Evolutionary conservation across 2,329 filamentous ascomycete genomes (phyloP).

Genomic region (Aspergillus neotritici): DNA sequence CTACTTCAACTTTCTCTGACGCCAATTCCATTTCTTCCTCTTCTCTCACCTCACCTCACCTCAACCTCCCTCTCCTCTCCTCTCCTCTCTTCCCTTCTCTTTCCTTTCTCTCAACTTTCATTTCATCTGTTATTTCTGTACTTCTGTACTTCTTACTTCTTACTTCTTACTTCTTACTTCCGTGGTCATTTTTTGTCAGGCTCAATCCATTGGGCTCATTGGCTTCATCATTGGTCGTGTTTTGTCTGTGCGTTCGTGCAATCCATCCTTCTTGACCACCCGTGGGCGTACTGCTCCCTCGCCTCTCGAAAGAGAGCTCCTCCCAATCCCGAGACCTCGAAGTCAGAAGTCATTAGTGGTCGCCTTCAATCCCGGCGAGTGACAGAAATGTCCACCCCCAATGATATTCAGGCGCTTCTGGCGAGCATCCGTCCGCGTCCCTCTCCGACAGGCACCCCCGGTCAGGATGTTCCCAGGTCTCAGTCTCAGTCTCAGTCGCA

Average conservation of each 20-base stretch:
- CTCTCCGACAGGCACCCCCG: constrained; percentile 27
- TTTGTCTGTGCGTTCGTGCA: constrained; percentile 12
- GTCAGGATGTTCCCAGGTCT: constrained; percentile 24
- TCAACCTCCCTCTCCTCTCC: constrained; percentile 12
- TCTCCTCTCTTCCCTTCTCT: constrained; percentile 8
- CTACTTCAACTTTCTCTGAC: constrained; percentile 18
- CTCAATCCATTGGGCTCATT: neutral
- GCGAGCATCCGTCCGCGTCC: constrained; percentile 42
- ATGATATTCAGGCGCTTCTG: constrained; percentile 44
- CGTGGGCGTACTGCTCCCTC: constrained; percentile 7
- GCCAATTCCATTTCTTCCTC: constrained; percentile 19
- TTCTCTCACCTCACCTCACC: constrained; percentile 15
- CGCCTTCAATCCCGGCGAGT: constrained; percentile 25
- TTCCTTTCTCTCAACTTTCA: constrained; percentile 11
- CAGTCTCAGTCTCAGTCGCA: constrained; percentile 27
- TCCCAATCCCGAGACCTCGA: constrained; percentile 21
- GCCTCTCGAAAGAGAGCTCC: constrained; percentile 32
- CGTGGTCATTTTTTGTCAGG: constrained; percentile 3
- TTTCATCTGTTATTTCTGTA: constrained; percentile 12
- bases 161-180: constrained; percentile 3
- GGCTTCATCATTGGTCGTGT: constrained; percentile 6
- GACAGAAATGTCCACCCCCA: constrained; percentile 45
- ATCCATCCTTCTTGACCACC: constrained; percentile 1
- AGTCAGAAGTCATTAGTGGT: constrained; percentile 24
- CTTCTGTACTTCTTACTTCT: constrained; percentile 14